phyloP scores from a whole-genome alignment of 495 filamentous ascomycete species.

The Apiosordaria backusii region DNA sequence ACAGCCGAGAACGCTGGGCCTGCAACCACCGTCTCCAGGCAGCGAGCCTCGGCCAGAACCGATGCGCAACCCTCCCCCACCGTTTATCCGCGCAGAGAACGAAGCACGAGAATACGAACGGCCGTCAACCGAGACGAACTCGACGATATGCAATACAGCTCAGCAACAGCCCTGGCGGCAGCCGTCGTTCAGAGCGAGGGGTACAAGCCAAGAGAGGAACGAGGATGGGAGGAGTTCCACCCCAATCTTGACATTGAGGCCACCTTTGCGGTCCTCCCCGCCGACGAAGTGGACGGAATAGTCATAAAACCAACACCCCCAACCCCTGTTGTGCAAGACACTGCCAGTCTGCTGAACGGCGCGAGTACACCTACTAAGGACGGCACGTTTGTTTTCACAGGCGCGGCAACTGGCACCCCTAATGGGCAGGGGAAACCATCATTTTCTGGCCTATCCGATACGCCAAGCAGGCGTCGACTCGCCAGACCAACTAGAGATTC shows the following conservation, averaged over 20 bases:
- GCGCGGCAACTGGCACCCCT: conserved; percentile 25
- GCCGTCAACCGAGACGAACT: conserved; percentile 43
- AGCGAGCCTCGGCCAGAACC: conserved; percentile 33
- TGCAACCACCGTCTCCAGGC: conserved; percentile 33
- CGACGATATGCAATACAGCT: conserved; percentile 61
- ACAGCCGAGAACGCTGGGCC: conserved; percentile 32
- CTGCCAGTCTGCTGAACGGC: conserved; percentile 32
- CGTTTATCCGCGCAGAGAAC: conserved; percentile 46
- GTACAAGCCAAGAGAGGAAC: conserved; percentile 94
- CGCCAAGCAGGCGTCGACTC: conserved; percentile 45
- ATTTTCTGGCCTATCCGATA: conserved; percentile 27
- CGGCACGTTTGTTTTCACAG: conserved; percentile 4
- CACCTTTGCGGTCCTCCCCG: conserved; percentile 69
- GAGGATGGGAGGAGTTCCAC: conserved; percentile 96
- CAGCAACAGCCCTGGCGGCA: conserved; percentile 78
- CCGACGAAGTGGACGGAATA: conserved; percentile 77
- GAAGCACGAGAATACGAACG: conserved; percentile 52
- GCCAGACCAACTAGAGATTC: conserved; percentile 48
- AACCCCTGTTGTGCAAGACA: conserved; percentile 34
- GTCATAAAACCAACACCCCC: conserved; percentile 44
- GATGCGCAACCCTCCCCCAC: conserved; percentile 39
- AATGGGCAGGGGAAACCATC: conserved; percentile 30
- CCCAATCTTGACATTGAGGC: conserved; percentile 85
- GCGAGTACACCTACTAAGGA: conserved; percentile 40
- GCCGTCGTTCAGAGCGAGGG: conserved; percentile 86